These are phyloP conservation scores for Fraxinus cuspidata DNA, from an alignment of 257 asterid species.

Conservation along the genomic window DNA sequence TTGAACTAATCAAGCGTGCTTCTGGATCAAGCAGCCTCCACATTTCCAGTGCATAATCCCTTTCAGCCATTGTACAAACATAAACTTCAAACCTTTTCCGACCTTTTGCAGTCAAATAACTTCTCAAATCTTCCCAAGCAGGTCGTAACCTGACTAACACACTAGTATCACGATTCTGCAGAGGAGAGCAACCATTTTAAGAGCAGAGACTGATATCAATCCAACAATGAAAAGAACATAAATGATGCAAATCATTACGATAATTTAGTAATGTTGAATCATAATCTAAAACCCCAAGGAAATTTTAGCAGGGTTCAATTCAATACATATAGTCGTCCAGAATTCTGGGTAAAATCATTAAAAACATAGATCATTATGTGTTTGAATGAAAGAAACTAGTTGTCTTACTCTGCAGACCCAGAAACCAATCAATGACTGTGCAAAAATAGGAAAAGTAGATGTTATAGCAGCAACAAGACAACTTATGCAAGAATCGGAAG, in stretches of 20 bases:
- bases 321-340: background rate
- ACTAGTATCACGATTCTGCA: conserved; percentile 92
- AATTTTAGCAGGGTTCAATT: background rate
- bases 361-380: background rate
- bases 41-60: conserved; percentile 98
- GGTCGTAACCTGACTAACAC: conserved; percentile 95
- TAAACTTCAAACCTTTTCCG: conserved; percentile 95
- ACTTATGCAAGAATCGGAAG: background rate
- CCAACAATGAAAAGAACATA: conserved; percentile 12
- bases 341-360: background rate
- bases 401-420: background rate
- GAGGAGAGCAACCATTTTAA: conserved; percentile 32
- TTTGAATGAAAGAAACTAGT: background rate
- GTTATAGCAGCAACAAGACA: background rate
- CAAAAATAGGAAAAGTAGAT: background rate
- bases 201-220: conserved; percentile 24
- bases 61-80: conserved; percentile 99
- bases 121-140: conserved; percentile 95
- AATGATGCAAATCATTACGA: conserved; percentile 5
- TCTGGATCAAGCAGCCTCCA: conserved; percentile 99
- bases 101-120: conserved; percentile 86
- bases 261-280: conserved; percentile 1
- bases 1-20: conserved; percentile 61
- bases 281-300: background rate
- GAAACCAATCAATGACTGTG: background rate